Conservation (phyloP, 176 grass and related monocot species). For the Rhynchospora breviuscula region DNA sequence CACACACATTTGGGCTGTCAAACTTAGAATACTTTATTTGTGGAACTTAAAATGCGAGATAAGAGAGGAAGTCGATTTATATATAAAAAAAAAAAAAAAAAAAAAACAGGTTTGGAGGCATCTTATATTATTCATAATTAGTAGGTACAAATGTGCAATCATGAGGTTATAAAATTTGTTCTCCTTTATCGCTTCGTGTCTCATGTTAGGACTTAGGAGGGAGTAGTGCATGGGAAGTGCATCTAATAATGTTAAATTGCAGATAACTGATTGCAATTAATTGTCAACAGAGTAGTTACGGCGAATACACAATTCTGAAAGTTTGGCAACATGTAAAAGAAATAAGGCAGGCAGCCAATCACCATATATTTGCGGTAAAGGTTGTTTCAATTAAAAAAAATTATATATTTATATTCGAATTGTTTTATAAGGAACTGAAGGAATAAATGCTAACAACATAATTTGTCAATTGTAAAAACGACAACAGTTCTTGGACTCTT, state of each 20-base stretch:
- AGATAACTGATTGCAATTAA: background rate
- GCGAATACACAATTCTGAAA: background rate
- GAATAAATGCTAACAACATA: background rate
- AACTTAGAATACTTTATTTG: background rate
- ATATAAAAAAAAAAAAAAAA: no score
- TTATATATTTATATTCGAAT: background rate
- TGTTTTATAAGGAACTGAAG: background rate
- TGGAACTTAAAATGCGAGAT: background rate
- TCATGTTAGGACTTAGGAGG: background rate
- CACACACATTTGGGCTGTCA: background rate
- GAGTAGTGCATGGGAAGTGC: background rate
- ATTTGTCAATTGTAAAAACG: background rate
- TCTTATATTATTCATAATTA: background rate
- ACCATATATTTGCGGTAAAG: no score
- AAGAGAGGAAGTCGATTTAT: no score
- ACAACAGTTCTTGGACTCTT: no score
- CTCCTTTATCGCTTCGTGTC: background rate
- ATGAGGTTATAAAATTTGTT: background rate
- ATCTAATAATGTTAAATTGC: constrained; percentile 11
- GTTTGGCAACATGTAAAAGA: no score
- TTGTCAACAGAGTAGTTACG: background rate
- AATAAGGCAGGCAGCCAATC: no score
- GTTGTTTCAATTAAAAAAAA: background rate
- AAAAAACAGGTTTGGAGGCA: no score
- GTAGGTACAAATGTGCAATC: background rate